Evolutionary conservation across 768 basidiomycete genomes (phyloP).

Genomic region (Nidularia pulvinata): DNA sequence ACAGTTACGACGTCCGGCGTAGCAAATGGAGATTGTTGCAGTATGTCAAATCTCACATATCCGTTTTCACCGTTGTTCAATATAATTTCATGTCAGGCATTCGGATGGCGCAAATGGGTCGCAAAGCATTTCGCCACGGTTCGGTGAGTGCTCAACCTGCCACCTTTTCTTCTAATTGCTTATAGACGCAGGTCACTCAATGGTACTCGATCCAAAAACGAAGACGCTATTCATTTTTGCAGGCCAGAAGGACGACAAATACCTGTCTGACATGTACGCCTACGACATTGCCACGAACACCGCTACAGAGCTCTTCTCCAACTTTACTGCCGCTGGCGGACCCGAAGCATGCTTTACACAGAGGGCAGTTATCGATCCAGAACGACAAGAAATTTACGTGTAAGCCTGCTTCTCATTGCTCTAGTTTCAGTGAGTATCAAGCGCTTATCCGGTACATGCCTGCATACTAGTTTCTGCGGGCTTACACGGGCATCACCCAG

Average conservation of each 20-base stretch:
- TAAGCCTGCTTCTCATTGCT: constrained; percentile 28
- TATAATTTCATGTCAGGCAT: constrained; percentile 9
- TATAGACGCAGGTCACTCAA: constrained; percentile 62
- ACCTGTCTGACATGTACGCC: constrained; percentile 76
- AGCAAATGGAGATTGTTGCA: constrained; percentile 71
- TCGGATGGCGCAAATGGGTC: constrained; percentile 22
- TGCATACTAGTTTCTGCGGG: constrained; percentile 55
- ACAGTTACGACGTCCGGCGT: constrained; percentile 65
- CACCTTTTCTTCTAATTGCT: background rate
- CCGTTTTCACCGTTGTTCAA: constrained; percentile 5
- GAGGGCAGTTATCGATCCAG: constrained; percentile 66
- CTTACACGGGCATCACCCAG: constrained; percentile 41
- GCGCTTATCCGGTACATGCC: background rate
- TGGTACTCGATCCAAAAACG: constrained; percentile 67
- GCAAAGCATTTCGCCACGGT: constrained; percentile 51
- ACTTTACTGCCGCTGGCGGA: constrained; percentile 61
- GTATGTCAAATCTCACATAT: constrained; percentile 33
- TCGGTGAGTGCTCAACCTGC: constrained; percentile 35
- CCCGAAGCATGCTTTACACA: constrained; percentile 77
- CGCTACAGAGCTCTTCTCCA: constrained; percentile 60
- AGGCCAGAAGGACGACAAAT: constrained; percentile 67
- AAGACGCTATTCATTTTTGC: constrained; percentile 72
- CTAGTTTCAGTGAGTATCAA: background rate
- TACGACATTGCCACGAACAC: constrained; percentile 62
- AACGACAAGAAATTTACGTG: constrained; percentile 72